Base-by-base conservation (phyloP, 2,329 filamentous ascomycete species). In the Elsinoe batatas region DNA sequence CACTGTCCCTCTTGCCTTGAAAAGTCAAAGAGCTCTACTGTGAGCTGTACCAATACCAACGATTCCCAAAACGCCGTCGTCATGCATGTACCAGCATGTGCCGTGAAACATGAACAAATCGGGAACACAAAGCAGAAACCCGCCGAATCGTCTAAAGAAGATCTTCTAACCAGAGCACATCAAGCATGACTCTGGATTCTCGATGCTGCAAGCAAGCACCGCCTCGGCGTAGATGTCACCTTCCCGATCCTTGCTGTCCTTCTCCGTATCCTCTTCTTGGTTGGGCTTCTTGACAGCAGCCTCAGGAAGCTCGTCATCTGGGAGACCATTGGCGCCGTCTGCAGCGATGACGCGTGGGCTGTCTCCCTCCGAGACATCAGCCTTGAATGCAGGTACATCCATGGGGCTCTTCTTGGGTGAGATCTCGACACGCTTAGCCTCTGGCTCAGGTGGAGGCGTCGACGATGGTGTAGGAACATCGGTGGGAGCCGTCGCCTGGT, bases 161-260 rank as follows among this genome's bases (percentile, higher is more conserved):
- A 56, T 17, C 26, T 26, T 26, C 53, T 80, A 97, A 76, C 91
- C 91, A 73, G 88, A 94, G 83, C 93, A 98, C 93, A 98, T 97
- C 61, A 95, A 70, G 70, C 93, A 98, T 47, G 85, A 79, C 70
- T 98, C 93, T 64, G 86, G 89, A 77, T 97, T 96, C 69, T 97
- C 91, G 71, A 98, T 97, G 74, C 91, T 96, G 78, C 93, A 98
- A 65, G 84, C 82, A 69, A 98, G 76, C 13, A 88, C 91, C 57
- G 91, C 88, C 64, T 97, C 88, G 0, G 91, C 91, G 72, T 95
- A 98, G 64, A 98, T 98, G 69, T 98, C 91, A 51, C 82, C 82
- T 71, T 96, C 91, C 10, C 87, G 81, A 62, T 85, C 83, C 61
- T 84, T 81, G 65, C 79, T 89, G 60, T 85, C 81, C 20, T 81